Evolutionary conservation across 805 yeast species (phyloP), one percentile per base, ranked within the genome.

Genomic region (Candida loeiensis): DNA sequence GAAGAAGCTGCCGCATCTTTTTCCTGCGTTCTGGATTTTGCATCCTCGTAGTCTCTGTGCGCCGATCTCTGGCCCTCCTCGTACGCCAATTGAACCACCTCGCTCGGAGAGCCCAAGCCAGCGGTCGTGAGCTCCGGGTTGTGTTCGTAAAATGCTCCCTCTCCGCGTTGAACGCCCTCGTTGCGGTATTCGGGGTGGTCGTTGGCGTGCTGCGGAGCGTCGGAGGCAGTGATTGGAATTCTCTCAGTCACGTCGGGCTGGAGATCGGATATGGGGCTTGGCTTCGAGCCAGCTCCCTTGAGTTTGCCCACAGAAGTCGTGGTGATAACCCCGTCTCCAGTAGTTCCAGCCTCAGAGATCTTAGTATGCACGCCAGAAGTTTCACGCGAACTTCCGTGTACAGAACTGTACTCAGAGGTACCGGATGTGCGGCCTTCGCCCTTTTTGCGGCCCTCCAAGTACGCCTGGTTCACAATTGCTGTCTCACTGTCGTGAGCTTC

Each of bases 131-230:
- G 21, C 33, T 30, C 19, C 5, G 27, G 36, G 11, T 33, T 12
- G 27, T 33, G 27, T 12, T 33, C 36, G 17, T 33, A 21, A 15
- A 21, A 19, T 4, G 27, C 31, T 4, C 37, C 37, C 6, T 12
- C 12, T n/a, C 16, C 31, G 4, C 6, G 16, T 5, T 45, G 46
- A 5, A 63, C 57, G 28, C 59, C 58, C 28, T 60, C 65, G n/a
- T 51, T 38, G 37, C 49, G 38, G 13, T 26, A 30, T 12, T 28
- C 37, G 25, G 34, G 38, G 25, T 36, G 40, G 18, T 33, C 30
- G 30, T 45, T 28, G 19, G 44, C 43, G 40, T 56, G 6, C 20
- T 16, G 4, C 7, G 33, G 20, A 17, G 33, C 33, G 13, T 30
- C 18, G n/a, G 33, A 30, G 13, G 33, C 33, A 9, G 33, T 21